Evolutionary conservation across 768 basidiomycete genomes (phyloP).

Genomic region (Dentipellis sp.): DNA sequence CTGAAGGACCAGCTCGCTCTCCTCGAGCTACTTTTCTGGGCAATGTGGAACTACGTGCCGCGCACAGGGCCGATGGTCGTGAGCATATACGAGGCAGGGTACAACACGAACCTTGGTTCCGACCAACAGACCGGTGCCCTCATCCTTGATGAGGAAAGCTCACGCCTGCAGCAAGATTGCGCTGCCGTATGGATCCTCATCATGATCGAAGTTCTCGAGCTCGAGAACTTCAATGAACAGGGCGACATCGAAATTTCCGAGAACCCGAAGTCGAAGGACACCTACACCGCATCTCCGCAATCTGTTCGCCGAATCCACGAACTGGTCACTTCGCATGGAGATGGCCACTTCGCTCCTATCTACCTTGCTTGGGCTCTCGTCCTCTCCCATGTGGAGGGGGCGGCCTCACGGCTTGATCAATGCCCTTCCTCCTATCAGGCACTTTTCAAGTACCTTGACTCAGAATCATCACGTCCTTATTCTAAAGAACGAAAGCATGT

Average conservation of each 20-base stretch:
- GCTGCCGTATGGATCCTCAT: constrained; percentile 73
- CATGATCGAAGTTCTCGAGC: constrained; percentile 69
- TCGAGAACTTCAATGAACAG: constrained; percentile 58
- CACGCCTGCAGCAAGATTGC: constrained; percentile 54
- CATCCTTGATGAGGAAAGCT: constrained; percentile 68
- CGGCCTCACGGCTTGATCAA: constrained; percentile 37
- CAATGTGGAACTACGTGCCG: constrained; percentile 69
- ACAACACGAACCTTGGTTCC: constrained; percentile 54
- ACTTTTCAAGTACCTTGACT: constrained; percentile 46
- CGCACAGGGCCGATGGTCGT: constrained; percentile 58
- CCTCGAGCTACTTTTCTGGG: constrained; percentile 84
- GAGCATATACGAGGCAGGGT: constrained; percentile 55
- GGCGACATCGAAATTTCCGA: constrained; percentile 42
- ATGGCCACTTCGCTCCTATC: constrained; percentile 59
- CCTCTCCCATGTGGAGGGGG: constrained; percentile 49
- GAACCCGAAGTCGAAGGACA: constrained; percentile 34
- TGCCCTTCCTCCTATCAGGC: constrained; percentile 44
- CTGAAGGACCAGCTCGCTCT: constrained; percentile 69
- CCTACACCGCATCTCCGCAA: constrained; percentile 54
- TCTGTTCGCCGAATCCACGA: constrained; percentile 61
- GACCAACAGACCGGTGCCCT: constrained; percentile 53
- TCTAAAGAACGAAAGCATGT: constrained; percentile 51
- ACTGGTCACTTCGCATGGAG: constrained; percentile 47
- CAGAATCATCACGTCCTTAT: constrained; percentile 29
- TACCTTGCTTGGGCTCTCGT: constrained; percentile 84